Base-by-base conservation (phyloP, 2,329 filamentous ascomycete genomes). In the Teratosphaeria epicoccoides region DNA sequence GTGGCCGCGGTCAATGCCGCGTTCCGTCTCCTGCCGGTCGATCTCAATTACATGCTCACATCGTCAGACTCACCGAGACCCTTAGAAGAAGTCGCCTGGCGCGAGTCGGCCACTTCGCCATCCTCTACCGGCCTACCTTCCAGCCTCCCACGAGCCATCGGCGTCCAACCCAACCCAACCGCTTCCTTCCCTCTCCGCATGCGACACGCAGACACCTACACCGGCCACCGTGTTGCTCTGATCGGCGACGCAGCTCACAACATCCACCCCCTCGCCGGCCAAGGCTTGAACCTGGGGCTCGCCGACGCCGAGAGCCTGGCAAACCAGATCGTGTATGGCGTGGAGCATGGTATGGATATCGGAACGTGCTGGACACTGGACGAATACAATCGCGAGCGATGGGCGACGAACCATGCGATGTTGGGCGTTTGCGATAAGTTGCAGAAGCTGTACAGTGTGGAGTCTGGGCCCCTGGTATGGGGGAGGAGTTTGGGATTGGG, bases 201-300 rank as follows among this genome's bases (percentile, higher is more conserved):
- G 73, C 84, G 90, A 24, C 93, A 98, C 67, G 90, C 91, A n/a
- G 87, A 94, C 63, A 88, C 87, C 1, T 98, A 98, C 66, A 86
- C 87, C 43, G 86, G 83, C 37, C 88, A 95, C 63, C 84, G 93
- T n/a, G 76, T 96, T 7, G 93, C 90, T 0, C 79, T 98, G 1
- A 82, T 98, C 29, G 93, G 93, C 55, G 93, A 98, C 59, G 93
- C 93, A 1, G 93, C 93, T 6, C 93, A 98, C 68, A 95, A 90
- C 1, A 83, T 95, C 58, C 93, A 98, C 68, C 93, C 93, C 0
- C 82, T 98, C 3, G 93, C 88, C 1, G 93, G 93, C 0, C 93
- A 97, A 69, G 93, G 93, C 1, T 76, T 98, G 12, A 98, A 98
- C 65, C 86, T 94, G 62, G 93, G 93, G 1, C 84, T 97, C 57